Evolutionary conservation across 108 stramenopile genomes (phyloP), one percentile per base, ranked within the genome.

Genomic region (Craspedostauros australis): DNA sequence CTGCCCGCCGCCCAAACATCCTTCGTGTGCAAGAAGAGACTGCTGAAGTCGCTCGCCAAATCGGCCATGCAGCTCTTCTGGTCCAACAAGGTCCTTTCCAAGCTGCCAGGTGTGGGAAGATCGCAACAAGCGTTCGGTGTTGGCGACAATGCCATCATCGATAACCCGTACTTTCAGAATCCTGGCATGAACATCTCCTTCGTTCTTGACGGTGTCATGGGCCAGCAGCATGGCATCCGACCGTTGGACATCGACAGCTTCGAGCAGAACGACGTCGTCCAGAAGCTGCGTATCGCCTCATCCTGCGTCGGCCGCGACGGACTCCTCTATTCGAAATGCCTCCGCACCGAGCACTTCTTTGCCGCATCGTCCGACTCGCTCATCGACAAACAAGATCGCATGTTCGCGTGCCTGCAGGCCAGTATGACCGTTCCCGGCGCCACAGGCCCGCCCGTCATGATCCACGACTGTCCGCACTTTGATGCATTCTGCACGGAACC

Each of bases 401-500:
- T 91, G 15, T 86, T 80, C 77, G 80, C 84, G 9, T 90, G 88
- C 39, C 50, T 90, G 6, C 67, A 79, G 42, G 76, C 84, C 0
- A 73, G 70, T 26, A 90, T 90, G 88, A 76, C 71, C n/a, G 88
- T 90, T n/a, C 88, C 88, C 1, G 88, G 79, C 40, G 88, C 80
- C 21, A 82, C 83, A 19, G 84, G 88, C 5, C 61, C 74, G 8
- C 88, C 88, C 5, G 54, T 81, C 34, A 44, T 47, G 19, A 8
- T 59, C 33, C 7, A 12, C 29, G 18, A 60, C 50, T 8, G 41
- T 6, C 44, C 50, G 2, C 61, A 42, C 39, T 90, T 82, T 54
- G 88, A 90, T 73, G 84, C 88, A 21, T 90, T 90, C 66, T 82
- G 81, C 46, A 86, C 81, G 46, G 88, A 90, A 50, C 83, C 88